Evolutionary conservation across 257 asterid genomes (phyloP), one percentile per base, ranked within the genome.

Genomic region (Primulina eburnea): DNA sequence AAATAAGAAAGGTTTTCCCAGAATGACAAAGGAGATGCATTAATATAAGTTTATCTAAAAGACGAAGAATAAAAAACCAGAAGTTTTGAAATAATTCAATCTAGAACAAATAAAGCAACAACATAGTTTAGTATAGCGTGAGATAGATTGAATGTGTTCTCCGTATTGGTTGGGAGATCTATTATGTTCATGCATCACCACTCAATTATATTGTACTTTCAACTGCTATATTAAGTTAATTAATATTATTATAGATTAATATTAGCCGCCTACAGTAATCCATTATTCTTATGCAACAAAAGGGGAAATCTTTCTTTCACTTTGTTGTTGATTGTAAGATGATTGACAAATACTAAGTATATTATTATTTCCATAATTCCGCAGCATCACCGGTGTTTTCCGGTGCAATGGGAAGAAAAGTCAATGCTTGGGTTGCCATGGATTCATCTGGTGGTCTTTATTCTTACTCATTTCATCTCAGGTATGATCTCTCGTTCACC

Each of bases 391-490:
- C n/a, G 1, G n/a, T 12, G 60, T 65, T 65, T 57, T 65, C 21
- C 21, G 7, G 58, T 11, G 77, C 79, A 84, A 80, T 74, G 68
- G 82, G 81, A 77, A 52, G 71, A 77, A 67, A 72, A 66, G 83
- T 68, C 6, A 70, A 58, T 67, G 84, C 65, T 29, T 77, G 76
- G 83, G 87, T 85, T 33, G 83, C 87, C 11, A 65, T 56, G 55
- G 83, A 80, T 71, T 28, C 80, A 3, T 75, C 85, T 3, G 83
- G 76, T 17, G 76, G 64, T 64, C 80, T 83, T 9, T 83, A 85
- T 40, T 85, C 84, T 35, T 83, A 75, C 73, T 78, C 83, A 12
- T 83, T 80, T 70, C 70, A 75, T 78, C 85, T 83, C 78, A 82
- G 87, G 87, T 82, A 56, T 70, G 1, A 43, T 43, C 26, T 57